Evolutionary conservation across 2,329 filamentous ascomycete species (phyloP), one percentile per base, ranked within the genome.

Genomic region (Periconia macrospinosa): DNA sequence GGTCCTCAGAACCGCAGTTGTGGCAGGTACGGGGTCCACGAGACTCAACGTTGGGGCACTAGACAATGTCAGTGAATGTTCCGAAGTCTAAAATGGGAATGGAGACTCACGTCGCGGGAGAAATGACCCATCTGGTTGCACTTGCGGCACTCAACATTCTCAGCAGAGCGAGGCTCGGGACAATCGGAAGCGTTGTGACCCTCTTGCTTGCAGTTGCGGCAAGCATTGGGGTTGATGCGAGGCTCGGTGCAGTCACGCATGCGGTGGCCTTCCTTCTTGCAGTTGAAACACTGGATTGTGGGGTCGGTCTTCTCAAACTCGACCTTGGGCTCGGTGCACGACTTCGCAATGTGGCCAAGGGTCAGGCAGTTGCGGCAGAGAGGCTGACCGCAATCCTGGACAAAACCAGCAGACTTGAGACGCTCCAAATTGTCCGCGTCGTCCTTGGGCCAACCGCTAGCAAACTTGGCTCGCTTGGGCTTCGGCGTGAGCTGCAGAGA

Each of bases 301-400:
- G 37, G 78, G 62, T 14, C 72, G 64, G 41, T 80, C 74, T 2
- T 58, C 43, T 71, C 67, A 20, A 67, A 73, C 65, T 86, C 84
- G 0, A 69, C 55, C 58, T 78, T 79, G 57, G 89, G 86, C 65
- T 86, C 70, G 2, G 80, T 77, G 67, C 88, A 91, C 47, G 73
- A 67, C 72, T 84, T 86, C n/a, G 76, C 62, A 27, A 75, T 78
- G 57, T 91, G 88, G 0, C 88, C 88, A 30, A 86, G 71, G 60
- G 86, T 81, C 18, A 79, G 76, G 65, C 88, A 91, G 71, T 88
- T 88, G 55, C 54, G 63, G 73, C 88, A 91, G 57, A 85, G 81
- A 0, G 81, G 77, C 33, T 87, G 69, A 44, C 83, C 82, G 42
- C 81, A 79, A 49, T 85, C 78, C 30, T 87, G 82, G 14, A 85